These are phyloP conservation scores for Trichosporon ovoides DNA, from an alignment of 1,284 basidiomycete species.

Conservation along the genomic window DNA sequence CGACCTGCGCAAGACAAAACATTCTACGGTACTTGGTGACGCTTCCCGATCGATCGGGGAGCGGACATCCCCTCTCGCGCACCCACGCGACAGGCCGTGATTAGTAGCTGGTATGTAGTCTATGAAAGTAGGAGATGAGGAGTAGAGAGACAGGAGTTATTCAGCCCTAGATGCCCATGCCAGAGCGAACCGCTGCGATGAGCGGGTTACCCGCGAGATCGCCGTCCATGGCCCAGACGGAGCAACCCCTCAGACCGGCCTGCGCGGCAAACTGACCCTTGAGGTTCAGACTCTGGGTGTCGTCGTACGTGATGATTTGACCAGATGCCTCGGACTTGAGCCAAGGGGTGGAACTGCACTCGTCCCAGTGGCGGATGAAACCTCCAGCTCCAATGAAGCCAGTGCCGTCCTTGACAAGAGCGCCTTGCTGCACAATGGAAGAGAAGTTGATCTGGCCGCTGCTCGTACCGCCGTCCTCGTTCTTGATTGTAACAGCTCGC, in stretches of 20 bases:
- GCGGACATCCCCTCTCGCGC: not conserved
- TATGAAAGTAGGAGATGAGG: not conserved
- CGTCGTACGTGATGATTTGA: slow-evolving; percentile 81
- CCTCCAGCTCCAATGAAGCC: slow-evolving; percentile 59
- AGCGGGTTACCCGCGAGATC: slow-evolving; percentile 62
- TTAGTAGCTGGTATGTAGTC: not conserved
- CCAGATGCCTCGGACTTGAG: slow-evolving; percentile 56
- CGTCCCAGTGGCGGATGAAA: slow-evolving; percentile 72
- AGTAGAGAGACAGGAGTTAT: not conserved
- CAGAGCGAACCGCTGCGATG: slow-evolving; percentile 56
- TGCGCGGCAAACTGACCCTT: slow-evolving; percentile 66
- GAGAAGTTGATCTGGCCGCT: slow-evolving; percentile 70
- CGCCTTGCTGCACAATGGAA: slow-evolving; percentile 64
- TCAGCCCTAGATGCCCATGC: slow-evolving; percentile 51
- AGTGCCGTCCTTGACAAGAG: slow-evolving; percentile 51
- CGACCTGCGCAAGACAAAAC: not conserved
- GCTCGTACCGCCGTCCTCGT: slow-evolving; percentile 49
- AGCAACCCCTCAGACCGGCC: slow-evolving; percentile 65
- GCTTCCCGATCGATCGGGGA: not conserved
- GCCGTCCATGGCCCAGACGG: slow-evolving; percentile 73
- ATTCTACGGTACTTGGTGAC: not conserved
- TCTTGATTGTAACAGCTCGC: slow-evolving; percentile 37
- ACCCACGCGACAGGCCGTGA: no score
- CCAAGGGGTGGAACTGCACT: slow-evolving; percentile 80
- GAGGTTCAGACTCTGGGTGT: slow-evolving; percentile 64